Evolutionary conservation across 352 stramenopile genomes (phyloP).

Genomic region (Peronosclerospora sorghi): DNA sequence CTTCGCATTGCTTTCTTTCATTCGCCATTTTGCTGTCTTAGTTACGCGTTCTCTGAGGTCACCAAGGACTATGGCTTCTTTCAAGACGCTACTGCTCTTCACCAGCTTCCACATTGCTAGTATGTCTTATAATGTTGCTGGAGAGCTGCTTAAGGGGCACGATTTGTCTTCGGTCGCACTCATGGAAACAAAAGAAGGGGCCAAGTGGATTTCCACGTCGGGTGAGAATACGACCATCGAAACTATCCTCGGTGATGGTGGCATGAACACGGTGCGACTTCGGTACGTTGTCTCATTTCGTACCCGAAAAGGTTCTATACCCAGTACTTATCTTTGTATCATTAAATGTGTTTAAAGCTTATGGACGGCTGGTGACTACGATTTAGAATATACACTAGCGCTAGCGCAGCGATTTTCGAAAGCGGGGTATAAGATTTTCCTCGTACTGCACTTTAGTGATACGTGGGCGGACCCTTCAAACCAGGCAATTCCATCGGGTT

Average conservation of each 20-base stretch:
- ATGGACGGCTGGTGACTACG: conserved; percentile 21
- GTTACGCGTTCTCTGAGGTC: too few species aligned
- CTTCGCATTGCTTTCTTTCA: too few species aligned
- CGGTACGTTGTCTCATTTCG: conserved; percentile 9
- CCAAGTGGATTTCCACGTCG: conserved; percentile 17
- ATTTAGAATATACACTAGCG: conserved; percentile 18
- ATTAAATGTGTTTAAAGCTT: too few species aligned
- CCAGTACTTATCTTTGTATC: too few species aligned
- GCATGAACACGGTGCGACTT: conserved; percentile 23
- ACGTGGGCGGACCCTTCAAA: conserved; percentile 22
- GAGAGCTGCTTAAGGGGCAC: conserved; percentile 22
- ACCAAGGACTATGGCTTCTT: too few species aligned
- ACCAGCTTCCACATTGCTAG: too few species aligned
- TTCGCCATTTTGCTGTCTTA: too few species aligned
- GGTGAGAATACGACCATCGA: conserved; percentile 24
- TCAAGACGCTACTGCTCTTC: too few species aligned
- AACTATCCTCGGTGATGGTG: conserved; percentile 18
- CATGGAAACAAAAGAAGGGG: conserved; percentile 21
- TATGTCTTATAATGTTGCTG: too few species aligned
- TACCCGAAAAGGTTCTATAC: too few species aligned
- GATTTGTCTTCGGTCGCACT: conserved; percentile 22
- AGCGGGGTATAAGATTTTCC: conserved; percentile 27
- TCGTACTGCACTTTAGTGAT: too few species aligned
- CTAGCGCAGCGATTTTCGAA: conserved; percentile 20
- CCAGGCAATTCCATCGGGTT: conserved; percentile 15